Evolutionary conservation across 1,284 basidiomycete genomes (phyloP), one percentile per base, ranked within the genome.

Genomic region (Fomitiporia mediterranea): DNA sequence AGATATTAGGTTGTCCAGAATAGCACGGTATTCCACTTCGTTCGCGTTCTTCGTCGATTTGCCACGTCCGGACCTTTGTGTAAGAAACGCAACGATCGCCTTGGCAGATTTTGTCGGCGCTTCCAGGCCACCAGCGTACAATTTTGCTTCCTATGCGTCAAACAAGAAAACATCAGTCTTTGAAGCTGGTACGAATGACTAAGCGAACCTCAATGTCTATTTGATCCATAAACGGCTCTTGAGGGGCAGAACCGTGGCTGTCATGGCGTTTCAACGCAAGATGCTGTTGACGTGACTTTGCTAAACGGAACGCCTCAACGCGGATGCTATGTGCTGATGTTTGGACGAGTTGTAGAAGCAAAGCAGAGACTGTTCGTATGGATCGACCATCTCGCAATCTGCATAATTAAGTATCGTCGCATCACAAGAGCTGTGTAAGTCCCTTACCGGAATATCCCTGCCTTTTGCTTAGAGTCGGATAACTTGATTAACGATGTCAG

Each of bases 281-380:
- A n/a, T 75, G 75, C 62, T 82, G 80, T 63, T 85, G 79, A 13
- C 86, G 78, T 35, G 75, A 72, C 59, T 83, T 83, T 17, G 78
- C 79, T 35, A 91, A 77, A 47, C 73, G 78, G 59, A 74, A 74
- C 1, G 85, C 85, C 38, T 81, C 76, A 4, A 84, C 67, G 13
- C 84, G 77, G 21, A 94, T 82, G 61, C 91, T 90, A 60, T 89
- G 88, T 3, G 91, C 84, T 1, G 90, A 94, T 0, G 94, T 94
- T 66, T 99, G 96, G 1, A 98, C 86, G n/a, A 99, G 84, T 65
- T 98, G 95, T 19, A 99, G 76, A 5, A 99, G 76, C 1, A 99
- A 75, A 0, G 96, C 95, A 2, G 91, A 95, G 21, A 96, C 86
- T 1, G 94, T 94, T 58, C 94, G 85, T 59, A 99, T 97, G 0